These are phyloP conservation scores for Teratosphaeria nubilosa DNA, from an alignment of 2,329 filamentous ascomycete genomes.

Conservation along the genomic window DNA sequence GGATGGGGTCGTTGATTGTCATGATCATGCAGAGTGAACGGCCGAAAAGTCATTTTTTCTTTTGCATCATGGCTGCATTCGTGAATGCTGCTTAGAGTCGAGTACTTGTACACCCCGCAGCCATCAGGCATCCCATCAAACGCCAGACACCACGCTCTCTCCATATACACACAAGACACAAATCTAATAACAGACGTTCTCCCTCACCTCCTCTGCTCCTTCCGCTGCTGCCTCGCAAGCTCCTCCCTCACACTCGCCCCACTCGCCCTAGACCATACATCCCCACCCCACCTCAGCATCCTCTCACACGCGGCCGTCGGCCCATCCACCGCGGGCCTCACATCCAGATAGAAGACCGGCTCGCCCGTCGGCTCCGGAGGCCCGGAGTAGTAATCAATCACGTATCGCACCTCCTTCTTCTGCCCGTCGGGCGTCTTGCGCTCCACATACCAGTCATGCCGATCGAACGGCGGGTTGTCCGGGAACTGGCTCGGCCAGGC, in stretches of 20 bases:
- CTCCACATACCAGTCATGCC: constrained; percentile 93
- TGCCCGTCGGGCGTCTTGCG: constrained; percentile 56
- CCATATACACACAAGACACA: neutral
- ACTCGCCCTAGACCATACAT: constrained; percentile 85
- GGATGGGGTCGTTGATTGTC: too few species aligned
- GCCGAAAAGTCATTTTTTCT: too few species aligned
- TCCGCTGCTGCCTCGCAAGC: neutral
- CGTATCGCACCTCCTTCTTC: constrained; percentile 72
- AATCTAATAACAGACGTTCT: neutral
- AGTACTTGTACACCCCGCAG: neutral
- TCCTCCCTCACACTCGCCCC: constrained; percentile 55
- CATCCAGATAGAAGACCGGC: constrained; percentile 91
- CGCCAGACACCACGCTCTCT: neutral
- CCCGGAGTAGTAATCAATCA: constrained; percentile 93
- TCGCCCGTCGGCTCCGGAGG: constrained; percentile 74
- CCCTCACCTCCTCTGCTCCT: neutral
- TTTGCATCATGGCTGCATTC: neutral
- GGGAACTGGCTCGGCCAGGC: constrained; percentile 70
- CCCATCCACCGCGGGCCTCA: constrained; percentile 76
- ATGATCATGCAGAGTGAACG: too few species aligned
- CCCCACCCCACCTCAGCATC: constrained; percentile 77
- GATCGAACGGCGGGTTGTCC: constrained; percentile 80
- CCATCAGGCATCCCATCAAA: neutral
- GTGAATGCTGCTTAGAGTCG: neutral
- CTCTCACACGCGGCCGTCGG: constrained; percentile 73